phyloP scores from a whole-genome alignment of 176 grass and related monocot genomes.

The Ampelocalamus luodianensis region DNA sequence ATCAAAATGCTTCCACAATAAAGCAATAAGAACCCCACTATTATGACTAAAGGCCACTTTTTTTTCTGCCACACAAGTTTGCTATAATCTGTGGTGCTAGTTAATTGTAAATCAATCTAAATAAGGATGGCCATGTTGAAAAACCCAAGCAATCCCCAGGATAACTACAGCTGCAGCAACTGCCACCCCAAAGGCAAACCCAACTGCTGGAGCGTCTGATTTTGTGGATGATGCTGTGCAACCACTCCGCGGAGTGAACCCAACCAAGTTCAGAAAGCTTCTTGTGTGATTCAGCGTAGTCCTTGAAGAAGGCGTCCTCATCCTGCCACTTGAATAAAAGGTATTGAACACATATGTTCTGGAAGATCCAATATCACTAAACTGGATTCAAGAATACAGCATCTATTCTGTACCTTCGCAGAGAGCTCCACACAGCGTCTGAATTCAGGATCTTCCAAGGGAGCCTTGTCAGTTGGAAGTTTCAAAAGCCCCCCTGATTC shows the following conservation, averaged over 20 bases:
- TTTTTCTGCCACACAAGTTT: too few relatives aligned
- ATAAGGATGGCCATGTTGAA: too few relatives aligned
- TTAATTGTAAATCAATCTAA: neutral
- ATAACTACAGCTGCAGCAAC: constrained; percentile 56
- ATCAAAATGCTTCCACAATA: neutral
- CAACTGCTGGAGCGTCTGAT: constrained; percentile 15
- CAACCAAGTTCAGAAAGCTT: constrained; percentile 89
- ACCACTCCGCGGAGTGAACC: constrained; percentile 52
- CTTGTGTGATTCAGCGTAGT: constrained; percentile 95
- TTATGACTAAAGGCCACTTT: too few relatives aligned
- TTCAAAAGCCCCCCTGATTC: constrained; percentile 84
- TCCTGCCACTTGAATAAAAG: constrained; percentile 47
- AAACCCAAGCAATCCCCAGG: neutral
- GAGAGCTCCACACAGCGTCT: constrained; percentile 84
- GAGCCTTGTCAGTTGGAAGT: constrained; percentile 82
- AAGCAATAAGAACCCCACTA: neutral
- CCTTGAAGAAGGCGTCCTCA: constrained; percentile 86
- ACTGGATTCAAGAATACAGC: constrained; percentile 44
- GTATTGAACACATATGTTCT: too few relatives aligned
- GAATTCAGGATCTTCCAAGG: constrained; percentile 82
- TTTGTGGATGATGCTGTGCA: constrained; percentile 49
- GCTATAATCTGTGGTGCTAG: too few relatives aligned
- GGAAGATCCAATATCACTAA: too few relatives aligned
- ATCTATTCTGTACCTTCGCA: too few relatives aligned
- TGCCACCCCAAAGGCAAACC: constrained; percentile 47